phyloP scores from a whole-genome alignment of 768 basidiomycete species.

The Phaeotremella fagi region DNA sequence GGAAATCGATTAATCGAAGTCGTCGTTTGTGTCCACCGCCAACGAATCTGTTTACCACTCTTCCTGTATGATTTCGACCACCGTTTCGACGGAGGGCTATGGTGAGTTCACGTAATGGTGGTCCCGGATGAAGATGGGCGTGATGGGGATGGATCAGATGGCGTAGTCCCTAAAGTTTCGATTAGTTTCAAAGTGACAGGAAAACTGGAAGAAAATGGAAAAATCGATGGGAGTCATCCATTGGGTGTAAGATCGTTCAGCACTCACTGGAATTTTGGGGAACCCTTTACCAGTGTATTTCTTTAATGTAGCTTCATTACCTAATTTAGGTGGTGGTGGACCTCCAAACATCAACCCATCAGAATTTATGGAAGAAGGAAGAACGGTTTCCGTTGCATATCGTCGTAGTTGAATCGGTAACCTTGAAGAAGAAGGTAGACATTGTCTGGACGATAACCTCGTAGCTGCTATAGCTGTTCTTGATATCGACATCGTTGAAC shows the following conservation, averaged over 20 bases:
- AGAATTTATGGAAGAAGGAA: not conserved
- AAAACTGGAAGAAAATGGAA: not conserved
- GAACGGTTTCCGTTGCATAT: slow-evolving; percentile 16
- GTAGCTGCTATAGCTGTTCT: slow-evolving; percentile 7
- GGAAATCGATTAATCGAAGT: slow-evolving; percentile 80
- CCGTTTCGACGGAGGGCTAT: slow-evolving; percentile 75
- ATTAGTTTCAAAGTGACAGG: not conserved
- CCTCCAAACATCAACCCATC: slow-evolving; percentile 12
- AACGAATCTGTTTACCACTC: slow-evolving; percentile 77
- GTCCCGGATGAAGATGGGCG: slow-evolving; percentile 74
- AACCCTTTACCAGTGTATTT: slow-evolving; percentile 44
- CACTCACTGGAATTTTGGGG: slow-evolving; percentile 42
- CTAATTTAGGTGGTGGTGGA: slow-evolving; percentile 16
- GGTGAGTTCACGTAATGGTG: slow-evolving; percentile 79
- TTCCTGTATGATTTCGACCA: slow-evolving; percentile 75
- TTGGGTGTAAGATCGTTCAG: not conserved
- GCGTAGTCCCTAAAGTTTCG: slow-evolving; percentile 56
- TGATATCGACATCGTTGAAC: slow-evolving; percentile 7
- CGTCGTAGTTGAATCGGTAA: not conserved
- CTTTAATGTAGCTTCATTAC: slow-evolving; percentile 28
- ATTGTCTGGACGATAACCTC: slow-evolving; percentile 6
- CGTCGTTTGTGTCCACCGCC: slow-evolving; percentile 89
- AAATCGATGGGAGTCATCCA: not conserved
- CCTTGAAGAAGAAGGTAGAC: slow-evolving; percentile 20
- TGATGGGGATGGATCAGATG: slow-evolving; percentile 79